phyloP scores from a whole-genome alignment of 192 early-diverging fungal species.

The Cladochytrium replicatum region DNA sequence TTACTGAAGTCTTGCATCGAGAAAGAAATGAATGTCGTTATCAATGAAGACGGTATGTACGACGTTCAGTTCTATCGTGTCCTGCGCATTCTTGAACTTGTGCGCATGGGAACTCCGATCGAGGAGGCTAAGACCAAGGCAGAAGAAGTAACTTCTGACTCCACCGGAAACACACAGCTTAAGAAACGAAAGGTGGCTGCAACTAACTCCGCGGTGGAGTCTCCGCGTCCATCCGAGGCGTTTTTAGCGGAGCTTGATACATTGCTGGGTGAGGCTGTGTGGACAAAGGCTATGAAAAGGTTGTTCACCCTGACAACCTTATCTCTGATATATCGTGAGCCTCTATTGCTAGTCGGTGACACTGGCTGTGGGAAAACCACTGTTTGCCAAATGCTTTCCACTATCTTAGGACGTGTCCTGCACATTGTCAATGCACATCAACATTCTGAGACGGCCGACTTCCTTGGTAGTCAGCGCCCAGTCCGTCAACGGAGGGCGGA shows the following conservation, averaged over 20 bases:
- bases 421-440: slow-evolving; percentile 96
- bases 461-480: slow-evolving; percentile 89
- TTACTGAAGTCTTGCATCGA: slow-evolving; percentile 79
- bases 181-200: no score
- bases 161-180: no score
- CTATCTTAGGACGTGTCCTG: slow-evolving; percentile 49
- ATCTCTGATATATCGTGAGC: slow-evolving; percentile 73
- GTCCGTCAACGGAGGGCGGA: slow-evolving; percentile 76
- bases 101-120: no score
- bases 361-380: slow-evolving; percentile 99
- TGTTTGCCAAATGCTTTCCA: slow-evolving; percentile 85
- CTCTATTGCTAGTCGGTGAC: slow-evolving; percentile 91
- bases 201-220: no score
- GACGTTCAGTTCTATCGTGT: slow-evolving; percentile 43
- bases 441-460: slow-evolving; percentile 87
- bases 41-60: slow-evolving; percentile 56
- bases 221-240: no score
- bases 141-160: no score
- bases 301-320: slow-evolving; percentile 76
- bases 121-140: no score
- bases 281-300: slow-evolving; percentile 90
- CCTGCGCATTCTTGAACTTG: background rate
- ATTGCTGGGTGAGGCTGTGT: slow-evolving; percentile 55
- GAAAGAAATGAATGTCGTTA: slow-evolving; percentile 59
- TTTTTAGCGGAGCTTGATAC: background rate